phyloP scores from a whole-genome alignment of 1,139 yeast genomes.

The Tardiomyces blankii region DNA sequence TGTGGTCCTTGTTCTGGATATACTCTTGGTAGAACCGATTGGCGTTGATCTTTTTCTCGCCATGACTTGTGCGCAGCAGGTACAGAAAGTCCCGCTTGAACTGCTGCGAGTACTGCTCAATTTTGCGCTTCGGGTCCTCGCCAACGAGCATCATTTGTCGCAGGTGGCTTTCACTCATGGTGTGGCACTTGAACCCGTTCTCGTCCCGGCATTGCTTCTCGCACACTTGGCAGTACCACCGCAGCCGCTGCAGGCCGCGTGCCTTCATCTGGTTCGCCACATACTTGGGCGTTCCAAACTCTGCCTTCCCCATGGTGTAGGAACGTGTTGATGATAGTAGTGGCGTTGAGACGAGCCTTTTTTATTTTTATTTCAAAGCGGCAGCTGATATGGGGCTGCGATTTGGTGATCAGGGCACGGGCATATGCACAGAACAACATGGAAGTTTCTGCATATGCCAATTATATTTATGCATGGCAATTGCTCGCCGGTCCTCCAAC shows the following conservation, averaged over 20 bases:
- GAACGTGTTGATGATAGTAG: no score
- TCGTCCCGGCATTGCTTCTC: conserved; percentile 90
- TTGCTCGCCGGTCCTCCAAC: no score
- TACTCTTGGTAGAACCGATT: conserved; percentile 87
- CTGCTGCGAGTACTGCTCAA: conserved; percentile 47
- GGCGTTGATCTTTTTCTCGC: conserved; percentile 69
- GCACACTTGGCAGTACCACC: conserved; percentile 87
- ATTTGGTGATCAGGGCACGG: background rate
- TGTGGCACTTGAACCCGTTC: conserved; percentile 87
- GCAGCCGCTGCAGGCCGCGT: conserved; percentile 73
- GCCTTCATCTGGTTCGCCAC: conserved; percentile 70
- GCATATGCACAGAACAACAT: background rate
- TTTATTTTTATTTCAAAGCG: no score
- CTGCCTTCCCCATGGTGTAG: conserved; percentile 52
- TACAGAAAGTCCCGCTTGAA: conserved; percentile 59
- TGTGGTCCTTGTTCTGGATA: conserved; percentile 60
- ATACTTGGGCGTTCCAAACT: conserved; percentile 73
- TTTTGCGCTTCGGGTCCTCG: conserved; percentile 36
- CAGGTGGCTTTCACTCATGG: conserved; percentile 64
- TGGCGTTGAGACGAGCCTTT: no score
- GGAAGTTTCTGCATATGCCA: background rate
- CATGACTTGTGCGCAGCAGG: conserved; percentile 56
- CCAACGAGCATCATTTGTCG: conserved; percentile 37
- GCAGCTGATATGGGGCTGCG: no score
- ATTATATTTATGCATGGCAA: no score